Conservation (phyloP, 345 rosid genomes). For the Cochlearia excelsa region DNA sequence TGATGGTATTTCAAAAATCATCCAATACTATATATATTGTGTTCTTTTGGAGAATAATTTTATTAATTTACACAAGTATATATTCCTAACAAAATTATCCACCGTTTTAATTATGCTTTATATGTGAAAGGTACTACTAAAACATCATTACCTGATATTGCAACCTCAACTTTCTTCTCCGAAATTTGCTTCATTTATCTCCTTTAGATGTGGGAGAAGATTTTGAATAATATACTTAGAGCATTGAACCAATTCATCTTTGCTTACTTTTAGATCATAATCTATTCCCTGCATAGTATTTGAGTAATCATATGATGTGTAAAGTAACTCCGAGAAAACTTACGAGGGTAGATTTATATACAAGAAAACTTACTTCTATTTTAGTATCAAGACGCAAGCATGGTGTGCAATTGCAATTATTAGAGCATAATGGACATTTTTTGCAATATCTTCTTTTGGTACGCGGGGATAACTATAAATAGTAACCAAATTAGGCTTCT, state of each 20-base stretch:
- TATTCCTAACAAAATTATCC: too few relatives aligned
- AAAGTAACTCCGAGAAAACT: background rate
- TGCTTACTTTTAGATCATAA: background rate
- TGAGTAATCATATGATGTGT: constrained; percentile 2
- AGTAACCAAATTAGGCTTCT: background rate
- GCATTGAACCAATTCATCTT: constrained; percentile 33
- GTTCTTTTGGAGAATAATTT: too few relatives aligned
- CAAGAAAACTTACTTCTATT: constrained; percentile 33
- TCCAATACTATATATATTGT: too few relatives aligned
- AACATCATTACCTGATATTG: constrained; percentile 38
- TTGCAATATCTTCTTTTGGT: constrained; percentile 43
- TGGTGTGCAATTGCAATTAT: constrained; percentile 60
- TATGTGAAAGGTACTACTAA: too few relatives aligned
- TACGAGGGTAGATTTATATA: background rate
- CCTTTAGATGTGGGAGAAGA: constrained; percentile 52
- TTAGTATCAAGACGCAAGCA: constrained; percentile 51
- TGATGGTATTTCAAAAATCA: too few relatives aligned
- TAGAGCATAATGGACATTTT: constrained; percentile 50
- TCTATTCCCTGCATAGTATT: constrained; percentile 26
- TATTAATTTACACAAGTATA: too few relatives aligned
- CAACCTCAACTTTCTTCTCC: constrained; percentile 50
- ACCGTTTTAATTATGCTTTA: too few relatives aligned
- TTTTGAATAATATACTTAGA: constrained; percentile 35
- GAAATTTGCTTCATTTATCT: constrained; percentile 44
- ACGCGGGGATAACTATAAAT: constrained; percentile 48